Conservation (phyloP, 495 filamentous ascomycete genomes). For the Talaromyces proteolyticus region DNA sequence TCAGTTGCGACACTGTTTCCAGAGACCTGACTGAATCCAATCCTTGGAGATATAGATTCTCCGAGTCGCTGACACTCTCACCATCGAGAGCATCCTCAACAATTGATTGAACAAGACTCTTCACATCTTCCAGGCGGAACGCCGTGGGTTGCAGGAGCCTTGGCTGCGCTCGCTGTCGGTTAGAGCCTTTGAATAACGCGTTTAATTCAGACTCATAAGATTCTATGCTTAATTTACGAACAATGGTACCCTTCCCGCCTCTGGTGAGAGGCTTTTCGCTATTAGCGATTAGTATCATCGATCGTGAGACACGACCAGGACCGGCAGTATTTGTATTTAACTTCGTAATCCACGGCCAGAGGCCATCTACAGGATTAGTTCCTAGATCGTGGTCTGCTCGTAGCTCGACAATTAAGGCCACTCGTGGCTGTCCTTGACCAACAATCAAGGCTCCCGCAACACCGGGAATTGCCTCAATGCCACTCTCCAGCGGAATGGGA, state of each 20-base stretch:
- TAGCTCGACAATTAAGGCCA: constrained; percentile 47
- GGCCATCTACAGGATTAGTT: constrained; percentile 36
- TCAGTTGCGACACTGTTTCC: constrained; percentile 1
- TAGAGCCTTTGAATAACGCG: background rate
- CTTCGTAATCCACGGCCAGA: constrained; percentile 42
- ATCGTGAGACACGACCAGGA: background rate
- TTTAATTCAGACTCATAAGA: background rate
- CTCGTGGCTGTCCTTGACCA: constrained; percentile 46
- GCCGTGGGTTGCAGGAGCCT: background rate
- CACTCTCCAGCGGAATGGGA: constrained; percentile 47
- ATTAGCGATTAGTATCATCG: constrained; percentile 1
- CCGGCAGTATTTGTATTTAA: constrained; percentile 11
- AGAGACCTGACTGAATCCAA: background rate
- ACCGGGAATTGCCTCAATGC: constrained; percentile 33
- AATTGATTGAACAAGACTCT: background rate
- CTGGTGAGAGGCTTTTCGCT: constrained; percentile 11
- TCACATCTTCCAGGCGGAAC: background rate
- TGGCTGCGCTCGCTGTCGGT: background rate
- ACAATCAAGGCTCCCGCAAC: constrained; percentile 44
- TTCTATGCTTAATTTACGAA: constrained; percentile 4
- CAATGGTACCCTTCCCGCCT: constrained; percentile 16
- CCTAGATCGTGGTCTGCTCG: constrained; percentile 38
- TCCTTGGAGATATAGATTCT: background rate
- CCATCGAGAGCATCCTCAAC: background rate
- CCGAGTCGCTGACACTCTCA: background rate